Percentiles rank a stretch among this genome's conserved stretches.
phyloP scores from a whole-genome alignment of 495 filamentous ascomycete species.

The Durotheca rogersii region DNA sequence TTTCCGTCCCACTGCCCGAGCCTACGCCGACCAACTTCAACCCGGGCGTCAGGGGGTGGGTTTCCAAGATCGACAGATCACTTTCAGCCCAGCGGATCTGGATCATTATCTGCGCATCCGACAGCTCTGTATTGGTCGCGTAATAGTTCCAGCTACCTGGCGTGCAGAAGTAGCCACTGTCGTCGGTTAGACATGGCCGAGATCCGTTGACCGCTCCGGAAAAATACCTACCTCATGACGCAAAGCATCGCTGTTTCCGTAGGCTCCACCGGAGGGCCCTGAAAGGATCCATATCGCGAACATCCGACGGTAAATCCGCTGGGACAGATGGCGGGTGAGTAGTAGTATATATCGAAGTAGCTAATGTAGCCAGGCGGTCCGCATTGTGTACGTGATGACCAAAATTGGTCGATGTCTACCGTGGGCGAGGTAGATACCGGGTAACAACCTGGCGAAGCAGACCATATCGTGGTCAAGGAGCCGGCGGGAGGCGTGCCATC shows the following conservation, averaged over 20 bases:
- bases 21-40: constrained; percentile 1
- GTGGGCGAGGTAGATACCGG: constrained; percentile 9
- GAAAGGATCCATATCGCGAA: constrained; percentile 14
- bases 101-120: constrained; percentile 16
- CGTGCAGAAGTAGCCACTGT: constrained; percentile 14
- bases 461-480: constrained; percentile 21
- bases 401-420: constrained; percentile 18
- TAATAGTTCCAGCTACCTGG: constrained; percentile 13
- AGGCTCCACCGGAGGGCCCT: constrained; percentile 21
- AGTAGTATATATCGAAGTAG: constrained; percentile 20
- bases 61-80: constrained; percentile 22
- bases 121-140: constrained; percentile 16
- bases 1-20: neutral
- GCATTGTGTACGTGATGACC: constrained; percentile 6
- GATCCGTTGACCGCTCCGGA: neutral
- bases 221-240: constrained; percentile 11
- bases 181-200: neutral
- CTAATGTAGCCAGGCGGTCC: constrained; percentile 15
- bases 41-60: constrained; percentile 21
- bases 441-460: constrained; percentile 8
- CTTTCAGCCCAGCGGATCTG: constrained; percentile 24
- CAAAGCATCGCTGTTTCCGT: constrained; percentile 29
- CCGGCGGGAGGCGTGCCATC: constrained; percentile 23
- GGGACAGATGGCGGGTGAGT: constrained; percentile 24
- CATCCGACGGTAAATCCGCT: constrained; percentile 19